A percentile compares a stretch with the other conserved stretches of the same genome.
These are phyloP conservation scores for Neofusicoccum parvum DNA, from an alignment of 2,329 filamentous ascomycete genomes.

Conservation along the genomic window DNA sequence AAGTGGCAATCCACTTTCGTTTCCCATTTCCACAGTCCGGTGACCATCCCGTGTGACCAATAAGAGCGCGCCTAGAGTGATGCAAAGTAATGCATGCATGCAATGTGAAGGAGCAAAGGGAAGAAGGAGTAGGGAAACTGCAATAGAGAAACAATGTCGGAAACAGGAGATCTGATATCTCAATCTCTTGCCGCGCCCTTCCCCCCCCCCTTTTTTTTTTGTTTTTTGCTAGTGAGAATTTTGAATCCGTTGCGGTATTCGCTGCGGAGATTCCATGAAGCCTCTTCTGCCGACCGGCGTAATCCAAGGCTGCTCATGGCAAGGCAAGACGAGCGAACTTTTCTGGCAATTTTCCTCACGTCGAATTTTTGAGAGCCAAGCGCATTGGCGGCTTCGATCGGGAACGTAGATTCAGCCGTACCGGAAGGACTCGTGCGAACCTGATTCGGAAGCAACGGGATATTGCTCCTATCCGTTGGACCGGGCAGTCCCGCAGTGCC, in stretches of 20 bases:
- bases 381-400: neutral
- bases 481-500: neutral
- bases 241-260: neutral
- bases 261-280: neutral
- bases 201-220: neutral
- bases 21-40: neutral
- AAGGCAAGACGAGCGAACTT: neutral
- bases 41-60: neutral
- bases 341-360: conserved; percentile 4
- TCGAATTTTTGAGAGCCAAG: neutral
- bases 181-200: neutral
- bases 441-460: neutral
- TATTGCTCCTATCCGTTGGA: neutral
- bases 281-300: neutral
- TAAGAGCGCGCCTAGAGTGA: neutral
- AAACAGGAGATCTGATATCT: conserved; percentile 1
- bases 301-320: neutral
- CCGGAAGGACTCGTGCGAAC: neutral
- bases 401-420: neutral
- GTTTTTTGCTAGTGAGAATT: neutral
- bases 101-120: neutral
- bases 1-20: neutral
- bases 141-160: neutral
- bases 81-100: conserved; percentile 7
- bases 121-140: neutral